phyloP scores from a whole-genome alignment of 1,284 basidiomycete genomes.

The Agroathelia rolfsii region DNA sequence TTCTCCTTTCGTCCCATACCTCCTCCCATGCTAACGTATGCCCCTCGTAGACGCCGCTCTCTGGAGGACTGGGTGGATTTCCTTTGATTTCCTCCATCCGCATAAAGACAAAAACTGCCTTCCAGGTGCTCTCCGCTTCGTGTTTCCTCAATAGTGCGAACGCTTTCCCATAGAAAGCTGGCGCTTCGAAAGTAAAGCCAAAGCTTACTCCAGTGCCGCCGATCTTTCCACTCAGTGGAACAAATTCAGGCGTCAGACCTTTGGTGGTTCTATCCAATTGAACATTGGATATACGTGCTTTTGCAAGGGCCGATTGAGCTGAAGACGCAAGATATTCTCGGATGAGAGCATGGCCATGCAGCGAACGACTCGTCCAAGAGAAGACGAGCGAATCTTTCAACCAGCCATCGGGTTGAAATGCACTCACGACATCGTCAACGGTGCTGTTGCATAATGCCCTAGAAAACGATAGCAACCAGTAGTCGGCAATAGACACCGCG shows the following conservation, averaged over 20 bases:
- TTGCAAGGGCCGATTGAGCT: conserved; percentile 15
- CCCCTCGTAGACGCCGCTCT: conserved; percentile 21
- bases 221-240: conserved; percentile 12
- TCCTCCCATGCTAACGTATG: conserved; percentile 25
- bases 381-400: conserved; percentile 28
- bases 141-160: conserved; percentile 26
- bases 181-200: conserved; percentile 32
- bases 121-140: conserved; percentile 20
- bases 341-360: conserved; percentile 22
- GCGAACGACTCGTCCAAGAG: conserved; percentile 25
- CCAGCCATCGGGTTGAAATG: conserved; percentile 24
- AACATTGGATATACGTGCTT: conserved; percentile 18
- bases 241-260: conserved; percentile 20
- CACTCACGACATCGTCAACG: conserved; percentile 11
- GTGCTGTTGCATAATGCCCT: too few relatives aligned
- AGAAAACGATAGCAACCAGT: conserved; percentile 11
- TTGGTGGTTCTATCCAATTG: too few relatives aligned
- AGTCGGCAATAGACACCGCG: too few relatives aligned
- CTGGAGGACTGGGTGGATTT: conserved; percentile 23
- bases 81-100: conserved; percentile 22
- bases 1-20: conserved; percentile 15
- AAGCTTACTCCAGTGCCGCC: conserved; percentile 21
- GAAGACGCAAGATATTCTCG: conserved; percentile 16
- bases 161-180: conserved; percentile 25
- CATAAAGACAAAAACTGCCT: conserved; percentile 23